phyloP scores from a whole-genome alignment of 163 green algal genomes.

The Scenedesmus sp. region DNA sequence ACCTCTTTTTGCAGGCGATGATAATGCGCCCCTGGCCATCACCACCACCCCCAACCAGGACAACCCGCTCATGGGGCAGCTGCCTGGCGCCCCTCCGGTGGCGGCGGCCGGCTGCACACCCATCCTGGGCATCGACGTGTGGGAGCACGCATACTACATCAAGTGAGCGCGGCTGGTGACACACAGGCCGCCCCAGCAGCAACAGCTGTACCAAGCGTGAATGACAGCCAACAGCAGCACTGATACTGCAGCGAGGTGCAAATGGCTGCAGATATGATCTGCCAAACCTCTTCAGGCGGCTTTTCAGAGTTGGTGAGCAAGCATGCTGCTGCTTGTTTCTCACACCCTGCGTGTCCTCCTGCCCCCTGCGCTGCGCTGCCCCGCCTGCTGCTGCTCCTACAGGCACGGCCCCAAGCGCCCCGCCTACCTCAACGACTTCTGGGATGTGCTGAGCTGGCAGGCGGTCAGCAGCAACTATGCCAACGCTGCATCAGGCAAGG shows the following conservation, averaged over 20 bases:
- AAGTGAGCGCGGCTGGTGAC: background rate
- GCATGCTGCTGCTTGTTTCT: background rate
- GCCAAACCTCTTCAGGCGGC: too few species aligned
- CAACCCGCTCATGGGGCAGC: conserved; percentile 49
- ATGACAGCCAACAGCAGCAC: background rate
- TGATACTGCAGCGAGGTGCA: too few species aligned
- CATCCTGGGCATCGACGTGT: conserved; percentile 83
- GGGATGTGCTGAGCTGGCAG: conserved; percentile 37
- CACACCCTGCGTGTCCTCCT: background rate
- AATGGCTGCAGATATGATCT: too few species aligned
- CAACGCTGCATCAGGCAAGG: background rate
- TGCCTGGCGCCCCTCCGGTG: background rate
- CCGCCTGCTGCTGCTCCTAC: background rate
- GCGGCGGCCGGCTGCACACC: conserved; percentile 47
- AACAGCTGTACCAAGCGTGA: background rate
- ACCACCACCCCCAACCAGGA: conserved; percentile 52
- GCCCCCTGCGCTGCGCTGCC: background rate
- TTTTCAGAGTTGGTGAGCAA: background rate
- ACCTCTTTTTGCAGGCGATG: background rate
- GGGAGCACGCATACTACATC: conserved; percentile 67
- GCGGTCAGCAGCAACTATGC: conserved; percentile 37
- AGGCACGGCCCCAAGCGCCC: conserved; percentile 21
- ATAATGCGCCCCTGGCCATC: background rate
- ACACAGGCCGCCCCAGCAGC: background rate
- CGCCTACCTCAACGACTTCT: conserved; percentile 32